Base-by-base conservation (phyloP, 2,329 filamentous ascomycete species). In the Drechslerella dactyloides region DNA sequence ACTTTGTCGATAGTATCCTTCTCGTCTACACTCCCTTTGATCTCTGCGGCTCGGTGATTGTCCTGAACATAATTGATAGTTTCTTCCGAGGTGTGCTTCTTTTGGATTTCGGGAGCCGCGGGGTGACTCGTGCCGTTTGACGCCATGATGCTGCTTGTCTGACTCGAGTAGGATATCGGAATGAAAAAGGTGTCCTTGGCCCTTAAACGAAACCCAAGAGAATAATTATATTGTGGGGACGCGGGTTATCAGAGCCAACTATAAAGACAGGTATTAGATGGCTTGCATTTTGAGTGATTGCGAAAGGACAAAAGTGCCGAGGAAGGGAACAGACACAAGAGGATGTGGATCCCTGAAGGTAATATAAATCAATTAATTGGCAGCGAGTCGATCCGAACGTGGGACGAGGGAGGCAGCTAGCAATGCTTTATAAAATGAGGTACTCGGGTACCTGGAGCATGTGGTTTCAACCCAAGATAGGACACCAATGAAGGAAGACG, bases 401-500 rank as follows among this genome's bases (percentile, higher is more conserved):
- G 24, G 21, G 51, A 65, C 68, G 55, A 65, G 35, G 55, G 56
- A 57, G 68, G 60, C 59, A 72, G 68, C 55, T 61, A 42, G 60
- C 24, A 64, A 50, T 60, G 68, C 52, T 72, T 72, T 72, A 72
- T 72, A 72, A 62, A 65, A 53, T 55, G 23, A 40, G 53, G 30
- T 21, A 13, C 40, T 50, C 51, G 24, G 37, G 54, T 33, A 58
- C 37, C 33, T 21, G 11, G 40, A 48, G 27, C 35, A 30, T 44
- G 23, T 37, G 24, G 58, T 57, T 27, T 52, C 23, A 53, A 57
- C 44, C 42, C 40, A 50, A 44, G 51, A 55, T 52, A 54, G 7
- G 13, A 13, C 4, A 27, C 51, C 44, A 44, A 35, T 33, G 37
- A 21, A 50, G 48, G 42, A 17, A 57, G 24, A 33, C 24, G n/a